Evolutionary conservation across 441 rosid species (phyloP).

Genomic region (Raphanus hybrid): DNA sequence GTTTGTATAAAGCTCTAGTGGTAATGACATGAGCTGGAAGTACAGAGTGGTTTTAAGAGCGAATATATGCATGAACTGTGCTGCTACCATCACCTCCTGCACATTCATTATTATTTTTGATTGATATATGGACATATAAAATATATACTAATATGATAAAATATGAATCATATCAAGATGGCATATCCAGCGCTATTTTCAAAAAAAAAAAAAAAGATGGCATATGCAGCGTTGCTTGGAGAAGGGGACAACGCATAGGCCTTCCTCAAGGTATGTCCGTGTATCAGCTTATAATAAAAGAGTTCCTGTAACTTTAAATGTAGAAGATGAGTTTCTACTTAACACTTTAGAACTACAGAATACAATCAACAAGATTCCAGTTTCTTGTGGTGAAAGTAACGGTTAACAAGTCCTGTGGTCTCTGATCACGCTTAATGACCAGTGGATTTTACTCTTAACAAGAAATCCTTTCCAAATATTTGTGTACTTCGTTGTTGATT

Average conservation of each 20-base stretch:
- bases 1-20: background rate
- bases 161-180: background rate
- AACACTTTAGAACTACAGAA: background rate
- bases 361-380: background rate
- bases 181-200: background rate
- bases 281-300: too few species aligned
- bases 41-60: background rate
- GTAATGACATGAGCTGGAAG: constrained; percentile 2
- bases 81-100: background rate
- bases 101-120: background rate
- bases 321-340: background rate
- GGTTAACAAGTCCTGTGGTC: background rate
- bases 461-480: background rate
- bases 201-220: background rate
- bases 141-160: background rate
- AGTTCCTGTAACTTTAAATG: too few species aligned
- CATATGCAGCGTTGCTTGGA: background rate
- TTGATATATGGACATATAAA: background rate
- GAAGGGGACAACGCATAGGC: background rate
- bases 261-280: background rate
- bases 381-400: background rate
- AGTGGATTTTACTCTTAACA: background rate
- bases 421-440: background rate
- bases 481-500: background rate
- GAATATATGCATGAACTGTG: background rate